Evolutionary conservation across 2,329 filamentous ascomycete genomes (phyloP).

Genomic region (Parascedosporium putredinis): DNA sequence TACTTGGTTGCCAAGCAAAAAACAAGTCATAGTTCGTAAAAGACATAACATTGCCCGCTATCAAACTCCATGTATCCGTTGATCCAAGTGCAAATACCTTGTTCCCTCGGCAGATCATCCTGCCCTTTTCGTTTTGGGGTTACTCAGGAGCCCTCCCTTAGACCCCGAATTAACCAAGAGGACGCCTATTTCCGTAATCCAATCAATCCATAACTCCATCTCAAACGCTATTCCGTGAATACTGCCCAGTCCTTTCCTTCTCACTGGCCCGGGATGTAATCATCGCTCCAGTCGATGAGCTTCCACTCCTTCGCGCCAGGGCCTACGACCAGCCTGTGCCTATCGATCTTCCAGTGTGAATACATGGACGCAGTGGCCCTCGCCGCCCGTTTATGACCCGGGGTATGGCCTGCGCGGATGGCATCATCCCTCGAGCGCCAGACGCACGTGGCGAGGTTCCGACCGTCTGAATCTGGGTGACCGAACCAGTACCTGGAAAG

Average conservation of each 20-base stretch:
- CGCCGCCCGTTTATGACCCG: slow-evolving; percentile 55
- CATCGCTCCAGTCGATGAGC: slow-evolving; percentile 45
- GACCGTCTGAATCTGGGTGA: slow-evolving; percentile 52
- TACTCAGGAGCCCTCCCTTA: too few relatives aligned
- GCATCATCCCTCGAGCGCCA: slow-evolving; percentile 54
- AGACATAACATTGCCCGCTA: too few relatives aligned
- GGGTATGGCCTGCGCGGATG: slow-evolving; percentile 45
- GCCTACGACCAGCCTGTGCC: slow-evolving; percentile 56
- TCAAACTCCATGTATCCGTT: neutral
- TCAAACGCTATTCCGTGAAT: neutral
- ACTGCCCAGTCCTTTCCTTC: slow-evolving; percentile 7
- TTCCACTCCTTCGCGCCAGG: slow-evolving; percentile 56
- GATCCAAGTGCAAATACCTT: too few relatives aligned
- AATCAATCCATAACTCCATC: neutral
- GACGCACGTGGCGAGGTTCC: slow-evolving; percentile 74
- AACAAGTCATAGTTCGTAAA: neutral
- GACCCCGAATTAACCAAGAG: neutral
- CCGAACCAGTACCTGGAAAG: slow-evolving; percentile 77
- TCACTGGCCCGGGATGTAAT: neutral
- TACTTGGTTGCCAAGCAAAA: neutral
- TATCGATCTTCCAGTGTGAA: slow-evolving; percentile 60
- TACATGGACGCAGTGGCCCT: slow-evolving; percentile 52
- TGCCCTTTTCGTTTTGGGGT: too few relatives aligned
- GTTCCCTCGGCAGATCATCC: too few relatives aligned
- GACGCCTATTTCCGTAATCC: neutral